Conservation (phyloP, 2,329 filamentous ascomycete species). For the Blastomyces emzantsi region DNA sequence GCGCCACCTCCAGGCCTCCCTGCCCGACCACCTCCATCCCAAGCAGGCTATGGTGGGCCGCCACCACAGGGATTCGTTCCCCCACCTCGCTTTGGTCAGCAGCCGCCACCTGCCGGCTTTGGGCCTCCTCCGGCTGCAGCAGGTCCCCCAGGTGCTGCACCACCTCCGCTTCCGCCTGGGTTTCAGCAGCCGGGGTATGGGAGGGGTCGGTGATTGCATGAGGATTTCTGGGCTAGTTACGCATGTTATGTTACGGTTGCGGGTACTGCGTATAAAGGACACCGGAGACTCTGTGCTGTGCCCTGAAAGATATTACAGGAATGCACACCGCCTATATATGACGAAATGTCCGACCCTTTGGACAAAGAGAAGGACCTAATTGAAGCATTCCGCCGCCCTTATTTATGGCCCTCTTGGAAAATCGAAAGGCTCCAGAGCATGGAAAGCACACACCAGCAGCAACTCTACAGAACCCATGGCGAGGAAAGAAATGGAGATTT, state of each 20-base stretch:
- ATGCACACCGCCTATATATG: background rate
- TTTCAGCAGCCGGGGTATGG: conserved; percentile 36
- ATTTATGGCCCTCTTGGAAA: background rate
- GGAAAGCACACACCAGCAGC: background rate
- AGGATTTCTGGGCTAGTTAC: background rate
- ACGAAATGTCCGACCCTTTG: background rate
- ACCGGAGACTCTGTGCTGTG: background rate
- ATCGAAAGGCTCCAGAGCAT: background rate
- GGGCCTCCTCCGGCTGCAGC: conserved; percentile 25
- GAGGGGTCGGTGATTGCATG: conserved; percentile 26
- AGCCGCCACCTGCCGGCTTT: conserved; percentile 42
- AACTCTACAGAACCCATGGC: background rate
- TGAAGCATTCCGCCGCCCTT: background rate
- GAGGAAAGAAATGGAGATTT: background rate
- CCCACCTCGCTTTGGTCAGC: conserved; percentile 28
- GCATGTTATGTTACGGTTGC: background rate
- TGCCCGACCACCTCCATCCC: conserved; percentile 59
- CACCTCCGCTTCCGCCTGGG: conserved; percentile 33
- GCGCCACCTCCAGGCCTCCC: conserved; percentile 49
- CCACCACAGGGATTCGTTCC: conserved; percentile 33
- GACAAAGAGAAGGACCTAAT: background rate
- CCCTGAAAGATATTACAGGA: background rate
- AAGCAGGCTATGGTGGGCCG: conserved; percentile 60
- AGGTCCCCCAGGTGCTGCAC: conserved; percentile 19
- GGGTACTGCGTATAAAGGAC: background rate